Conservation (phyloP, 2,329 filamentous ascomycete genomes). For the Davidsoniella virescens region DNA sequence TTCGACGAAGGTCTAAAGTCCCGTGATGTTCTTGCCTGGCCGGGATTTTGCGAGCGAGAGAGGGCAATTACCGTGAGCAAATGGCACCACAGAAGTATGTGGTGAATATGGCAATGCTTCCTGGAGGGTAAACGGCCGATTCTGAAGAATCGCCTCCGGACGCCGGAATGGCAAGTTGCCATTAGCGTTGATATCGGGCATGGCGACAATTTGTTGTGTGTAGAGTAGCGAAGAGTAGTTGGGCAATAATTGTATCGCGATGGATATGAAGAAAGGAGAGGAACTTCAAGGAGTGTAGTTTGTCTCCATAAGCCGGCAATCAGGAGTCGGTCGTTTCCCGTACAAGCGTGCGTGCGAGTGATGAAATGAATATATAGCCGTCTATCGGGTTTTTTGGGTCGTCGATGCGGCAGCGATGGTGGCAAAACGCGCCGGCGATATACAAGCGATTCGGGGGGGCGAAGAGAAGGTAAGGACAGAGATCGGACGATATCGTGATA, state of each 20-base stretch:
- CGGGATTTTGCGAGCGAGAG: neutral
- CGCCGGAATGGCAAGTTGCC: constrained; percentile 8
- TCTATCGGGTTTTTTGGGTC: neutral
- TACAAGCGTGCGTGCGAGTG: too few relatives aligned
- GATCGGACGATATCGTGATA: too few relatives aligned
- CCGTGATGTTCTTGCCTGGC: neutral
- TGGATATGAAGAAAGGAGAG: neutral
- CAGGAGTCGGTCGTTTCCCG: too few relatives aligned
- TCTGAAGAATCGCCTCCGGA: constrained; percentile 8
- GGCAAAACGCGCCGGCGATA: neutral
- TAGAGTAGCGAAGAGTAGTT: too few relatives aligned
- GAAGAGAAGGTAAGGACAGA: too few relatives aligned
- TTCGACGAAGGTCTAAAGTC: neutral
- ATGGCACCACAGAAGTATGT: constrained; percentile 63
- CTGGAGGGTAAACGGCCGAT: constrained; percentile 44
- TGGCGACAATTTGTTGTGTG: neutral
- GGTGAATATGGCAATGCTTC: constrained; percentile 73
- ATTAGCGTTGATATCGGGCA: constrained; percentile 8
- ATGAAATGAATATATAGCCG: too few relatives aligned
- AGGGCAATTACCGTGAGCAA: constrained; percentile 46
- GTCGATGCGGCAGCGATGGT: neutral
- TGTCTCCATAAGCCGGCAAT: too few relatives aligned
- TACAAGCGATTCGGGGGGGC: neutral
- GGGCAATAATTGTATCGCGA: neutral
- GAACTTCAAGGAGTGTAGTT: neutral